A percentile compares a stretch with the other conserved stretches of the same genome.
Evolutionary conservation across 306 rosid species (phyloP).

Genomic region (Abrus precatorius): DNA sequence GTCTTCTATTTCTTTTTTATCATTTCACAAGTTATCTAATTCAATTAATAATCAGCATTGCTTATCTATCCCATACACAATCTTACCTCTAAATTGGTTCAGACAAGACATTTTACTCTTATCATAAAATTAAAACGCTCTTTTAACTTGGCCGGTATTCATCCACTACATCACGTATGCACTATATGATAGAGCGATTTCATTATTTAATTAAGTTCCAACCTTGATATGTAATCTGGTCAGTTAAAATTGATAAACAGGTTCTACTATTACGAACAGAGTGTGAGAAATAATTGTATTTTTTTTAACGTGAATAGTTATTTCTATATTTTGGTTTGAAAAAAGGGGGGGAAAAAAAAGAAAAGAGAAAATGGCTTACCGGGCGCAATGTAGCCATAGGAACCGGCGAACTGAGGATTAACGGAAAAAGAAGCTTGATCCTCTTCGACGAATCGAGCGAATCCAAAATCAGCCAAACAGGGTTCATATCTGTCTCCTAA

Average conservation of each 20-base stretch:
- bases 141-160: not conserved
- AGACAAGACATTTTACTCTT: not conserved
- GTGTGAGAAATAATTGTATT: no score
- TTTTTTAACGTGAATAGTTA: no score
- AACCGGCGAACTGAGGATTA: conserved; percentile 86
- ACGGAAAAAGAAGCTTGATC: conserved; percentile 65
- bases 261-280: no score
- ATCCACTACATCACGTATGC: not conserved
- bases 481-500: conserved; percentile 79
- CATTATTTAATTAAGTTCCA: not conserved
- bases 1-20: not conserved
- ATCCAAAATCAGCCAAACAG: conserved; percentile 93
- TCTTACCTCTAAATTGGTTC: conserved; percentile 4
- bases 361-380: conserved; percentile 54
- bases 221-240: not conserved
- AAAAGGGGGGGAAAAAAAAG: no score
- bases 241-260: not conserved
- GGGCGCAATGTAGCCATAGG: conserved; percentile 97
- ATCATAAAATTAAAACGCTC: not conserved
- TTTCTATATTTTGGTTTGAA: no score
- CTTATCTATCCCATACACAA: not conserved
- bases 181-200: not conserved
- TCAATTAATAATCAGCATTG: not conserved
- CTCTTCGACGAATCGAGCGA: conserved; percentile 84
- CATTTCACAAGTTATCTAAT: not conserved